Conservation (phyloP, 2,329 filamentous ascomycete genomes). For the Amylocarpus encephaloides region DNA sequence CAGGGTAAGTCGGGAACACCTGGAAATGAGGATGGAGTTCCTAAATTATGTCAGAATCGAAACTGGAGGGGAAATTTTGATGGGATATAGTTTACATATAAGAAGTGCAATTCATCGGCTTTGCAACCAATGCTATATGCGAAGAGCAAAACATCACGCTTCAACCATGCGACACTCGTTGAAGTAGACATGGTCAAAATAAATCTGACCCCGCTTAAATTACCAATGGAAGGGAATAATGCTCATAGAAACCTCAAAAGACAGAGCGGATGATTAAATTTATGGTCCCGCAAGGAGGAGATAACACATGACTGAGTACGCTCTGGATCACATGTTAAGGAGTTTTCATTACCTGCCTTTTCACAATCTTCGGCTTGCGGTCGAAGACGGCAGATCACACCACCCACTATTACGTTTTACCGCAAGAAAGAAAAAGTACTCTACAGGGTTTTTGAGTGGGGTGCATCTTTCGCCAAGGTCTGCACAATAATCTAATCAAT, state of each 20-base stretch:
- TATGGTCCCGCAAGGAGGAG: too few relatives aligned
- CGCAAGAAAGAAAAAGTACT: not conserved
- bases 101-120: constrained; percentile 4
- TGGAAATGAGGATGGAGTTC: constrained; percentile 4
- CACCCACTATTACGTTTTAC: not conserved
- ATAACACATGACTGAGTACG: too few relatives aligned
- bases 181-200: not conserved
- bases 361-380: too few relatives aligned
- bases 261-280: too few relatives aligned
- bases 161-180: constrained; percentile 2
- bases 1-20: constrained; percentile 7
- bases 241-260: too few relatives aligned
- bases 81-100: not conserved
- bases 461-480: not conserved
- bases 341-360: too few relatives aligned
- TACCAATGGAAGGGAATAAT: too few relatives aligned
- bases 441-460: not conserved
- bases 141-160: constrained; percentile 4
- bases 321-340: too few relatives aligned
- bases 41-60: not conserved
- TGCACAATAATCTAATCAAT: constrained; percentile 7
- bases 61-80: not conserved
- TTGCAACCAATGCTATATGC: constrained; percentile 6
- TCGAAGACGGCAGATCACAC: not conserved
- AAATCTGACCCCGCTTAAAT: not conserved